Evolutionary conservation across 2,329 filamentous ascomycete genomes (phyloP).

Genomic region (Dactylellina cionopaga): DNA sequence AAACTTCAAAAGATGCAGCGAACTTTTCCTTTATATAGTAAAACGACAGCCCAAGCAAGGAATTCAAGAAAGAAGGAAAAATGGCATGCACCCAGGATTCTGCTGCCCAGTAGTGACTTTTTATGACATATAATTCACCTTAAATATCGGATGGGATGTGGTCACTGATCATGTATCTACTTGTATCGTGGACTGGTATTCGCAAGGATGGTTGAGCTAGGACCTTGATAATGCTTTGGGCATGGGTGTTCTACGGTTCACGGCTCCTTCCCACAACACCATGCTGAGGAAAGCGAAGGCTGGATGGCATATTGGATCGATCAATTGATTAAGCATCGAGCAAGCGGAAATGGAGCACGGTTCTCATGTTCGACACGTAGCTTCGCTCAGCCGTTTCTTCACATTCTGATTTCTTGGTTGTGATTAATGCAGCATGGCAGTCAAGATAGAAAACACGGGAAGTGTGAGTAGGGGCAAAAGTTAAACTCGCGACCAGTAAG

Average conservation of each 20-base stretch:
- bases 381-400: neutral
- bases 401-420: neutral
- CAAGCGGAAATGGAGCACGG: neutral
- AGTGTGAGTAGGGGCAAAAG: too few relatives aligned
- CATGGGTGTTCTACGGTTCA: neutral
- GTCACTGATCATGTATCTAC: neutral
- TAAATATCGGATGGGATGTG: too few relatives aligned
- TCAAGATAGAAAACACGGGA: neutral
- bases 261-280: too few relatives aligned
- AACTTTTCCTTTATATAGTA: neutral
- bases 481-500: neutral
- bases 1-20: neutral
- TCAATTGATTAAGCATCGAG: neutral
- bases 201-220: neutral
- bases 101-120: neutral
- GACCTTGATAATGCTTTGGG: neutral
- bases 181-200: neutral
- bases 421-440: neutral
- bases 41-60: neutral
- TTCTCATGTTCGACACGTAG: too few relatives aligned
- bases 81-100: neutral
- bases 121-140: too few relatives aligned
- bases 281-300: too few relatives aligned
- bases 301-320: neutral
- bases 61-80: neutral